Evolutionary conservation across 805 yeast species (phyloP), one percentile per base, ranked within the genome.

Genomic region (Myxozyma lipomycoides): DNA sequence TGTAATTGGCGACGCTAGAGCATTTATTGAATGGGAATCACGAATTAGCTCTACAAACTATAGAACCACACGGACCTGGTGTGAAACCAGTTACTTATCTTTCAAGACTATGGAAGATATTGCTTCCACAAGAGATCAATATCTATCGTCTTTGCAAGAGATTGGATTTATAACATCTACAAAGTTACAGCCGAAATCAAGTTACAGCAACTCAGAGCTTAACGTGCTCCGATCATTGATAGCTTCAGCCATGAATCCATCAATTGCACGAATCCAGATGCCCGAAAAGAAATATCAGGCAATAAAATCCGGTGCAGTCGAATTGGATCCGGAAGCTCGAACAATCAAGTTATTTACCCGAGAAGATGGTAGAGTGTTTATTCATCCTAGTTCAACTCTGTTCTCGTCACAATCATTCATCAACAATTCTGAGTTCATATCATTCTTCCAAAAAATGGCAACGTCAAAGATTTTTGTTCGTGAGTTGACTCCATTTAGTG

Each of bases 341-440:
- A 72, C 75, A 51, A 83, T 84, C 51, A 84, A 82, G 63, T 79
- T 81, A 45, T 89, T 89, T 85, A 75, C 84, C 40, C 81, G 73
- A 52, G 65, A 70, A 45, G 70, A 69, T 40, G 56, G 53, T 37
- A 63, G 96, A 43, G 88, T 90, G 0, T 90, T 87, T 57, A 68
- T 87, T 21, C 97, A 91, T 63, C 97, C 98, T 1, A 81, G 93
- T 0, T 88, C 96, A 0, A 73, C 85, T 1, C 63, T 86, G 43
- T 87, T 89, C 63, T 76, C 78, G 4, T 69, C 70, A 0, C 73
- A 74, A 43, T 62, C 69, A 46, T 71, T 68, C 25, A 59, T 65
- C 3, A 67, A 67, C 23, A 63, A 61, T 18, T 50, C 66, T 1
- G 55, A 58, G 4, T 91, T 86, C 62, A 70, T 86, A 35, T 78